A percentile compares a stretch with the other conserved stretches of the same genome.
Conservation (phyloP, 2,329 filamentous ascomycete species). For the Beauveria brongniartii region DNA sequence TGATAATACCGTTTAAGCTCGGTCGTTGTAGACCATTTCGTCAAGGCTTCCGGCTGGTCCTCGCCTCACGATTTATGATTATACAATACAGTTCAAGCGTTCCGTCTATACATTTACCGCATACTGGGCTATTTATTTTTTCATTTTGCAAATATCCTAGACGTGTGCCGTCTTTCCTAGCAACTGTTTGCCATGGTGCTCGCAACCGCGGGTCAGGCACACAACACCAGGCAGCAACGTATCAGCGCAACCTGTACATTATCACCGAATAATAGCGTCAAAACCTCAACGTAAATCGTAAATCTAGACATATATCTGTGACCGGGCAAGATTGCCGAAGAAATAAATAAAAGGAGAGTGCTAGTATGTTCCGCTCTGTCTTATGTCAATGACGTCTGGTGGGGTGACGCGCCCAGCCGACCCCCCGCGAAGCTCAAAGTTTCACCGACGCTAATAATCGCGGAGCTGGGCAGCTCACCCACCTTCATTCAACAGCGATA, state of each 20-base stretch:
- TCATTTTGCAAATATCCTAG: not conserved
- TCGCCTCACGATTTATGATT: not conserved
- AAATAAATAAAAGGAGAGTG: not conserved
- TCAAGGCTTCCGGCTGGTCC: not conserved
- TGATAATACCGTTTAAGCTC: constrained; percentile 64
- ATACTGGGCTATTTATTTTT: not conserved
- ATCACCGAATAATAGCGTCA: not conserved
- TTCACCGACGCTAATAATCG: constrained; percentile 10
- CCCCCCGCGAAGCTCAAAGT: not conserved
- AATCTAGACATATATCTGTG: not conserved
- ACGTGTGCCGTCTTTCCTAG: not conserved
- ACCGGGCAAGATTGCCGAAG: not conserved
- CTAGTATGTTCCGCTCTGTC: not conserved
- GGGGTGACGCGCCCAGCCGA: not conserved
- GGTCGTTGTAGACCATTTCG: not conserved
- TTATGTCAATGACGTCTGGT: constrained; percentile 6
- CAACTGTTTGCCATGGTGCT: not conserved
- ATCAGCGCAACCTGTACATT: not conserved
- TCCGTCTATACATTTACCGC: not conserved
- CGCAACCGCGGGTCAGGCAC: not conserved
- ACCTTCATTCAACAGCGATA: constrained; percentile 6
- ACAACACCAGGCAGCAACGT: not conserved
- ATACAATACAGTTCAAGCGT: not conserved
- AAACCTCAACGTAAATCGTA: not conserved
- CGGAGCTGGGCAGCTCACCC: not conserved